Conservation (phyloP, 2,329 filamentous ascomycete genomes). For the Talaromyces sp. region DNA sequence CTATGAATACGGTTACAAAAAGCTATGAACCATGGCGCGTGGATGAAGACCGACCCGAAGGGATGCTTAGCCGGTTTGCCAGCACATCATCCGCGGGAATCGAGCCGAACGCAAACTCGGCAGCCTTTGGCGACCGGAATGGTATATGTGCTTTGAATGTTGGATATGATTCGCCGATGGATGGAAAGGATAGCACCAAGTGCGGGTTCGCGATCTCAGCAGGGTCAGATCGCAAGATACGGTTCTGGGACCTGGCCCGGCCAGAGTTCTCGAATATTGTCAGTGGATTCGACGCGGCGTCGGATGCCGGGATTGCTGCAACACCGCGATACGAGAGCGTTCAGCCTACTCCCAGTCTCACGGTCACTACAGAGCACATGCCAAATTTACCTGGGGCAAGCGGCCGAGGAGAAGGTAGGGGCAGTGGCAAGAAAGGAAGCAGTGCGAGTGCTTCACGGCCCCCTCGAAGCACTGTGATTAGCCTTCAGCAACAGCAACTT, state of each 20-base stretch:
- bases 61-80: slow-evolving; percentile 80
- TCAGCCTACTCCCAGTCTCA: slow-evolving; percentile 58
- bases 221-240: slow-evolving; percentile 81
- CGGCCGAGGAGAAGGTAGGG: slow-evolving; percentile 20
- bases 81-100: slow-evolving; percentile 50
- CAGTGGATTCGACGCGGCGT: slow-evolving; percentile 68
- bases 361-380: slow-evolving; percentile 61
- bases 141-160: slow-evolving; percentile 72
- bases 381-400: slow-evolving; percentile 34
- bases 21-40: slow-evolving; percentile 81
- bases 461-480: slow-evolving; percentile 77
- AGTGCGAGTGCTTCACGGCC: slow-evolving; percentile 41
- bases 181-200: slow-evolving; percentile 54
- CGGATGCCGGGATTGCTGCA: slow-evolving; percentile 39
- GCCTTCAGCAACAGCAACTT: slow-evolving; percentile 78
- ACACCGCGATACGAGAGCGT: slow-evolving; percentile 67
- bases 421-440: slow-evolving; percentile 29
- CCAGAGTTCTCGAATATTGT: slow-evolving; percentile 74
- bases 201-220: slow-evolving; percentile 82
- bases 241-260: slow-evolving; percentile 85
- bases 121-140: slow-evolving; percentile 20
- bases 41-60: slow-evolving; percentile 81
- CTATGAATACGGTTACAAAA: slow-evolving; percentile 34
- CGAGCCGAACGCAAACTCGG: slow-evolving; percentile 49
- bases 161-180: slow-evolving; percentile 64